Percentiles rank a stretch among this genome's conserved stretches.
Evolutionary conservation across 1,284 basidiomycete species (phyloP).

Genomic region (Rhodotorula sp.): DNA sequence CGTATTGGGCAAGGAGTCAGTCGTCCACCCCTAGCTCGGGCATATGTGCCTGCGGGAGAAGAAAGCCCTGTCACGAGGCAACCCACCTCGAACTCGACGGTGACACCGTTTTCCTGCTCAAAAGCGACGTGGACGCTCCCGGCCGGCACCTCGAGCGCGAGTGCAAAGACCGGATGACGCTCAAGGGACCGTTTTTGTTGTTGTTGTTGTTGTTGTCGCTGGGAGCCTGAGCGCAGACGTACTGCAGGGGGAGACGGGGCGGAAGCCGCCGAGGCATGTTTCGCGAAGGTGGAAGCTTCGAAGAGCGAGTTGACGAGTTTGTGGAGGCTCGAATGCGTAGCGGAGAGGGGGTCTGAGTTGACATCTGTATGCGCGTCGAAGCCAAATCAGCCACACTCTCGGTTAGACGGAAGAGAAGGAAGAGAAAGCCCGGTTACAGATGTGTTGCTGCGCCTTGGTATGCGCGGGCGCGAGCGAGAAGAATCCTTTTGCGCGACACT

Average conservation of each 20-base stretch:
- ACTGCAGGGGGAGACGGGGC: conserved; percentile 8
- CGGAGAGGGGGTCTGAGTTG: conserved; percentile 70
- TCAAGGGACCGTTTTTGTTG: conserved; percentile 55
- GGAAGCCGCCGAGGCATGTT: conserved; percentile 52
- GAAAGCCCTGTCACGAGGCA: neutral
- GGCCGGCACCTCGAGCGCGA: conserved; percentile 67
- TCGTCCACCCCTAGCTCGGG: accelerated
- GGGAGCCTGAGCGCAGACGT: conserved; percentile 43
- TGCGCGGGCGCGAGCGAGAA: conserved; percentile 36
- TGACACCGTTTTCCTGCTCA: conserved; percentile 66
- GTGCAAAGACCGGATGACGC: conserved; percentile 72
- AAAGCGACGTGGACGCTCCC: conserved; percentile 69
- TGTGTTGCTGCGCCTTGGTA: conserved; percentile 37
- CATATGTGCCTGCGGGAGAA: neutral
- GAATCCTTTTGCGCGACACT: conserved; percentile 30
- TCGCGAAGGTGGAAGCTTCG: conserved; percentile 62
- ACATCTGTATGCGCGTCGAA: conserved; percentile 58
- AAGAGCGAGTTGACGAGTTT: conserved; percentile 66
- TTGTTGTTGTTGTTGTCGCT: neutral
- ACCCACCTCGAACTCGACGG: conserved; percentile 65
- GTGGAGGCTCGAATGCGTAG: conserved; percentile 62
- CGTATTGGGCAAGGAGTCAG: neutral
- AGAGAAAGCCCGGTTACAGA: conserved; percentile 30
- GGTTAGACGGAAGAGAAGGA: neutral
- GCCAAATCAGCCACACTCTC: neutral